Evolutionary conservation across 2,329 filamentous ascomycete genomes (phyloP), one percentile per base, ranked within the genome.

Genomic region (Claviceps sp.): DNA sequence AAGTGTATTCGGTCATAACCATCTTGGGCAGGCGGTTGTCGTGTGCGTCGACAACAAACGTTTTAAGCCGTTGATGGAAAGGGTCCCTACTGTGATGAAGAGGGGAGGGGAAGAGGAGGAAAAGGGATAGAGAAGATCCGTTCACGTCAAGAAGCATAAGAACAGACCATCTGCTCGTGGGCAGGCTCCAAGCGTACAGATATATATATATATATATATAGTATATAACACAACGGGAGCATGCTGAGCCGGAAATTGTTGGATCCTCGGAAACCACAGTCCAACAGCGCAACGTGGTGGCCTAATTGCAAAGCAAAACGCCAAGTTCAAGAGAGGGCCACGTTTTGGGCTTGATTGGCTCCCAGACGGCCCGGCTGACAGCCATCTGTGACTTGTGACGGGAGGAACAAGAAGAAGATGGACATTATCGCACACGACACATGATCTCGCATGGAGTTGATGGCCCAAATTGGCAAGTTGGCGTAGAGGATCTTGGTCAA

Each of bases 1-100:
- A 87, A 60, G 76, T 79, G 66, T 85, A 86, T 59, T 81, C 65
- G 61, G 77, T 64, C 59, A 84, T 74, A 61, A 68, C 67, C 77
- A 80, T 82, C 56, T 69, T 78, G 59, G 51, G 53, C 40, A 45
- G 26, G 5, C 53, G 37, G 42, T 50, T 42, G 29, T 37, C 29
- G 38, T 45, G 5, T 26, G 13, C 48, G 48, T 45, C 48, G 47
- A 49, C 47, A 49, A 49, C 45, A 40, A 42, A 42, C 47, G 47
- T 45, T 45, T 14, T 17, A 14, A 7, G 43, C 26, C 23, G 43
- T 17, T 17, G 11, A 45, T 11, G 16, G 16, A 17, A 34, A 16
- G 37, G 45, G 45, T n/a, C 7, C 37, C 9, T 4, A 9, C 29
- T 40, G 8, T 39, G 46, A 39, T 13, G 46, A 40, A 13, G 37